Conservation (phyloP, 257 asterid species). For the Euphrasia confusa region DNA sequence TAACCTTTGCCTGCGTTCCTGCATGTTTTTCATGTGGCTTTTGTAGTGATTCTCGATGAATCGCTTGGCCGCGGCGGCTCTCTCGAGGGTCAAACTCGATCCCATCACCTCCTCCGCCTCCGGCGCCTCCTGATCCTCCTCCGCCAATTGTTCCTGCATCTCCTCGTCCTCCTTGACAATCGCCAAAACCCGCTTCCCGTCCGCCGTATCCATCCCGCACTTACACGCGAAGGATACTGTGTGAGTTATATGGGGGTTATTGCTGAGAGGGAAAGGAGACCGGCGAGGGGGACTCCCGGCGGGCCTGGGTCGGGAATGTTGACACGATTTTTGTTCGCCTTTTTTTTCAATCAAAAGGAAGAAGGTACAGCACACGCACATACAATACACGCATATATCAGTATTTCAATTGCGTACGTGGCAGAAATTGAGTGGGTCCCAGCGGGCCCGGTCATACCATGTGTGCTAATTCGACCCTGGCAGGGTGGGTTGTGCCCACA, state of each 20-base stretch:
- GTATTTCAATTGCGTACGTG: not conserved
- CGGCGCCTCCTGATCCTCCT: slow-evolving; percentile 26
- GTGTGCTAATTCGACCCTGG: not conserved
- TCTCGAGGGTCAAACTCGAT: slow-evolving; percentile 54
- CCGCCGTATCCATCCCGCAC: slow-evolving; percentile 24
- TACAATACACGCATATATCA: not conserved
- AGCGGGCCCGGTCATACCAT: not conserved
- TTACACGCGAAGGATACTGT: not conserved
- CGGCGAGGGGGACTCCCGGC: slow-evolving; percentile 10
- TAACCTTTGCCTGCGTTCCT: slow-evolving; percentile 49
- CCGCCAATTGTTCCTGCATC: slow-evolving; percentile 13
- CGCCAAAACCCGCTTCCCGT: slow-evolving; percentile 27
- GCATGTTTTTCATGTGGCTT: slow-evolving; percentile 45
- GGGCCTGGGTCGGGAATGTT: not conserved
- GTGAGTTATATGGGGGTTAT: not conserved
- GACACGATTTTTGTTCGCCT: not conserved
- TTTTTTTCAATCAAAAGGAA: not conserved
- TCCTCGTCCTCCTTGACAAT: slow-evolving; percentile 31
- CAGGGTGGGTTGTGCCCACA: too few species aligned
- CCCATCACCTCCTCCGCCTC: slow-evolving; percentile 36
- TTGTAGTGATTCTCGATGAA: slow-evolving; percentile 55
- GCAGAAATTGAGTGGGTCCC: not conserved
- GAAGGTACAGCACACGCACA: not conserved
- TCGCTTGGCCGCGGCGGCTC: slow-evolving; percentile 64
- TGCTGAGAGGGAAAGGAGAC: slow-evolving; percentile 2